These are phyloP conservation scores for Backusella westeae DNA, from an alignment of 192 early-diverging fungal genomes.

Conservation along the genomic window DNA sequence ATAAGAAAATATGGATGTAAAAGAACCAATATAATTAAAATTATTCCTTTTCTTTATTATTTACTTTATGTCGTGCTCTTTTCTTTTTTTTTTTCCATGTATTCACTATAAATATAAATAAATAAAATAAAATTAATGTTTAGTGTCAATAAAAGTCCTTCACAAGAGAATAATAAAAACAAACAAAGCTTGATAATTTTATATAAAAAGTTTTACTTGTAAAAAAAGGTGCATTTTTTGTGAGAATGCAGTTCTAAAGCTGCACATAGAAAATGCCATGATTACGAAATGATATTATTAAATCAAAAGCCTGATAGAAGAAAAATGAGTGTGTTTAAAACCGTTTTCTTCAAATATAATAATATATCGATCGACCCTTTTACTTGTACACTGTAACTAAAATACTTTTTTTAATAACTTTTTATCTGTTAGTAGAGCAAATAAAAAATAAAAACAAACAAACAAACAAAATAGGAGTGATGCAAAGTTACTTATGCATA, in stretches of 20 bases:
- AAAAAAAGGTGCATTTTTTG: slow-evolving; percentile 4
- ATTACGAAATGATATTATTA: neutral
- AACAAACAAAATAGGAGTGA: slow-evolving; percentile 1
- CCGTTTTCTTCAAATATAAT: neutral
- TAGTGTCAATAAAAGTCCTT: slow-evolving; percentile 5
- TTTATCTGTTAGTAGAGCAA: neutral
- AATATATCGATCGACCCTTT: neutral
- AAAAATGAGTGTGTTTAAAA: neutral
- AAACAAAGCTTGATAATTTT: neutral
- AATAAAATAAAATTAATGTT: neutral
- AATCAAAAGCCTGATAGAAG: neutral
- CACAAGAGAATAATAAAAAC: neutral
- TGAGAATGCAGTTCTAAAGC: neutral
- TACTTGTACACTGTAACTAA: neutral
- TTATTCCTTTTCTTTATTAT: too few relatives aligned
- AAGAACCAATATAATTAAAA: neutral
- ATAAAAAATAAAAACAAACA: neutral
- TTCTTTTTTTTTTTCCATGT: neutral
- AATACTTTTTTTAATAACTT: neutral
- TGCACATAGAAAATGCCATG: slow-evolving; percentile 2
- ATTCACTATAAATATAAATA: neutral
- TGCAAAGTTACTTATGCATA: slow-evolving; percentile 8
- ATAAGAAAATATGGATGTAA: neutral
- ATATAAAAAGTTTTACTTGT: neutral
- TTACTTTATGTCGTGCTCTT: neutral